Percentiles rank a stretch among this genome's conserved stretches.
phyloP scores from a whole-genome alignment of 2,329 filamentous ascomycete species.

The Microcyclosporella mali region DNA sequence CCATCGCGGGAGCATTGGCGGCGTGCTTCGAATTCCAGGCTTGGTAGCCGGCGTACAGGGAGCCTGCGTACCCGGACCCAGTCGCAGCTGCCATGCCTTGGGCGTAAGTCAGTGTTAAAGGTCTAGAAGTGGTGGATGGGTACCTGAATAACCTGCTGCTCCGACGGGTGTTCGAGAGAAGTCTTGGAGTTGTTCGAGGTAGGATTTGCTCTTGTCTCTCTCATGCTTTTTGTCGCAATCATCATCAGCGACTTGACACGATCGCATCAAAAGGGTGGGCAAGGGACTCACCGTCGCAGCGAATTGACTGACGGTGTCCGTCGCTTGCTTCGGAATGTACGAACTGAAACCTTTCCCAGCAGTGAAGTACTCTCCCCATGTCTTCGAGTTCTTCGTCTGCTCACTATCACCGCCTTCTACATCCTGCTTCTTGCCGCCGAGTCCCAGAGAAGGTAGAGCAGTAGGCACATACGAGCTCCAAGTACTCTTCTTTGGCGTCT shows the following conservation, averaged over 20 bases:
- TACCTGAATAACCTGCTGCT: slow-evolving; percentile 35
- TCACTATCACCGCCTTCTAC: slow-evolving; percentile 25
- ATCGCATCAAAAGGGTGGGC: too few species aligned
- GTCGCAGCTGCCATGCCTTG: slow-evolving; percentile 36
- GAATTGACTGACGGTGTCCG: slow-evolving; percentile 38
- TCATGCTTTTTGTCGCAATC: slow-evolving; percentile 36
- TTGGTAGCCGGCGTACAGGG: slow-evolving; percentile 45
- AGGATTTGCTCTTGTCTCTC: slow-evolving; percentile 44
- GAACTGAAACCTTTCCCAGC: slow-evolving; percentile 44
- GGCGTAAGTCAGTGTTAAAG: slow-evolving; percentile 21
- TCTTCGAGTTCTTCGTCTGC: slow-evolving; percentile 32
- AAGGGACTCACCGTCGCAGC: slow-evolving; percentile 35
- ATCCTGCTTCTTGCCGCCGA: slow-evolving; percentile 19
- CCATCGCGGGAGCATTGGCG: slow-evolving; percentile 36
- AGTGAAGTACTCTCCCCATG: slow-evolving; percentile 44
- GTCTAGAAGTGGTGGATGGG: slow-evolving; percentile 3
- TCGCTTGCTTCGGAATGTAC: slow-evolving; percentile 41
- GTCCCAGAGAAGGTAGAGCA: slow-evolving; percentile 11
- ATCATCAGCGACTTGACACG: background rate
- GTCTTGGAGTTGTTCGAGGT: slow-evolving; percentile 45
- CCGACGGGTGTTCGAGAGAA: slow-evolving; percentile 48
- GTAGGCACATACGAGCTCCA: slow-evolving; percentile 31
- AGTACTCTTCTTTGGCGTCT: slow-evolving; percentile 23
- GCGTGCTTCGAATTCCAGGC: slow-evolving; percentile 37
- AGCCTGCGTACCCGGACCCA: slow-evolving; percentile 43